A percentile compares a stretch with the other conserved stretches of the same genome.
These are phyloP conservation scores for Chytridium lagenaria DNA, from an alignment of 371 early-diverging fungal species.

Conservation along the genomic window DNA sequence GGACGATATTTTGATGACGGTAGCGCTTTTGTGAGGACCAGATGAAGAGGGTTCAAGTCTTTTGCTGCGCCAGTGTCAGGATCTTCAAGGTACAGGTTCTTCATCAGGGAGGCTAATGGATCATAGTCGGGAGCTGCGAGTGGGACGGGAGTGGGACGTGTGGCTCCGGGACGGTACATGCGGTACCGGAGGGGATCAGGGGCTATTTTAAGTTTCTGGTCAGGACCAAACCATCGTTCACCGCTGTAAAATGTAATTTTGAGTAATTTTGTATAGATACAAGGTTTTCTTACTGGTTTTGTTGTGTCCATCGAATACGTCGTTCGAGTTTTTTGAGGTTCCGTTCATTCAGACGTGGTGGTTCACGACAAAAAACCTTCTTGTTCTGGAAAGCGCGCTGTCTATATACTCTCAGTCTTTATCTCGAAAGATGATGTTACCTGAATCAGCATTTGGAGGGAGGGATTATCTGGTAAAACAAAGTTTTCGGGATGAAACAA, in stretches of 20 bases:
- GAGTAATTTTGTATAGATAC: neutral
- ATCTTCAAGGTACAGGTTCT: neutral
- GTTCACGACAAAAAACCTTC: constrained; percentile 45
- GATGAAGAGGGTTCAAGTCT: neutral
- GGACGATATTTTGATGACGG: constrained; percentile 12
- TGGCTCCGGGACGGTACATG: constrained; percentile 29
- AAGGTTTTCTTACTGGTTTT: constrained; percentile 27
- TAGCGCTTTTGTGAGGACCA: constrained; percentile 26
- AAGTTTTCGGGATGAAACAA: constrained; percentile 40
- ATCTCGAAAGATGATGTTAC: constrained; percentile 15
- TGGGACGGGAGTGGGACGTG: constrained; percentile 30
- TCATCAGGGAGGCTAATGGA: constrained; percentile 4
- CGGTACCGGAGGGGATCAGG: constrained; percentile 38
- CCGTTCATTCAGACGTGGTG: constrained; percentile 25
- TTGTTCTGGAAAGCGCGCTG: constrained; percentile 28
- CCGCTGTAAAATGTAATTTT: constrained; percentile 26
- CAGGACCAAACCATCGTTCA: constrained; percentile 34
- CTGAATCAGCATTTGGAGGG: constrained; percentile 26
- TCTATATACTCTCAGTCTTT: constrained; percentile 2
- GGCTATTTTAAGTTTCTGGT: constrained; percentile 27
- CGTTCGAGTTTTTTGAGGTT: constrained; percentile 38
- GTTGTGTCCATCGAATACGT: constrained; percentile 30
- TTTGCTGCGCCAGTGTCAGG: neutral
- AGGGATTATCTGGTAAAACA: constrained; percentile 25
- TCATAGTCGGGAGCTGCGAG: constrained; percentile 17